Base-by-base conservation (phyloP, 73 alveolate genomes). In the Stentor roeselii region DNA sequence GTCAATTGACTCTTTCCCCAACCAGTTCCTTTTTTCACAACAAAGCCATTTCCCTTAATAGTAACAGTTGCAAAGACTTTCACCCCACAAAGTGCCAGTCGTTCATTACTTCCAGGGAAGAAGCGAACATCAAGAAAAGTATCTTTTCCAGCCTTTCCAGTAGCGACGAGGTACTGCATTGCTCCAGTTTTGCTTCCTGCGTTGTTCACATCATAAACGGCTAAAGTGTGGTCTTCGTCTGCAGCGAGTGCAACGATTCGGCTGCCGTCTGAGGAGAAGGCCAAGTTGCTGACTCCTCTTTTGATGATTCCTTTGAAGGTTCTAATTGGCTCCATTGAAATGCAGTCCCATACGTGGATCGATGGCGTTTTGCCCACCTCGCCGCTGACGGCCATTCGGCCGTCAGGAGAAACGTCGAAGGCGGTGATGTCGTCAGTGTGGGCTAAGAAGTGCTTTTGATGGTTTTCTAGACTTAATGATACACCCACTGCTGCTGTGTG, bases 401-500 rank as follows among this genome's bases (percentile, higher is more conserved):
- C 94, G 32, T 91, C 89, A 21, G 96, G 97, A 86, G 89, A 93
- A 6, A 92, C 90, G 61, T 98, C 99, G 30, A 97, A 82, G 67
- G 99, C 92, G 75, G 96, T 96, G 67, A 97, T 90, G 90, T 97
- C 99, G 88, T 96, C 99, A 76, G 94, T 95, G 89, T 96, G 99
- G 75, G 93, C 99, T 86, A 90, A 84, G 78, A 89, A 95, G 85
- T 92, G 95, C 77, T 84, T 76, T 82, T 97, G 95, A 74, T 88
- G 84, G 75, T 97, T 84, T 21, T 85, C 89, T 50, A 91, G 84
- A 88, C 95, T 86, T 78, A 91, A 87, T 37, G 84, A 92, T 41
- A 95, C 94, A 39, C 98, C 99, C 15, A 97, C 92, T 58, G 96
- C 99, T 36, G 99, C 99, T 27, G 98, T 90, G 86, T 97, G 99